Percentiles rank a stretch among this genome's conserved stretches.
Conservation (phyloP, 2,329 filamentous ascomycete genomes). For the Nothomitra cinnamomea region DNA sequence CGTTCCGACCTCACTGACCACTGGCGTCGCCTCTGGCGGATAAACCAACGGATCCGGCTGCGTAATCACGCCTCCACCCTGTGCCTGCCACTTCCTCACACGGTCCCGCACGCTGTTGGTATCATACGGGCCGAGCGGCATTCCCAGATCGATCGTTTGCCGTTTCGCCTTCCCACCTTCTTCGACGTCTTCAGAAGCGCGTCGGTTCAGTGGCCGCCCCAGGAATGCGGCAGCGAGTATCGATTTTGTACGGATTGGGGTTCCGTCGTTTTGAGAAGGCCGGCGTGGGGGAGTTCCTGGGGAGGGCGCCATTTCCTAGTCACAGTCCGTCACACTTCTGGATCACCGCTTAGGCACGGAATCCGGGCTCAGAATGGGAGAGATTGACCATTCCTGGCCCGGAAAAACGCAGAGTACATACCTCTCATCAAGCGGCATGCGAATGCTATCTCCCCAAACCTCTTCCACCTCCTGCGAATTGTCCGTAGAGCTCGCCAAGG, state of each 20-base stretch:
- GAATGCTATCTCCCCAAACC: background rate
- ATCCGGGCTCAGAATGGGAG: background rate
- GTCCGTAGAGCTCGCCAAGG: background rate
- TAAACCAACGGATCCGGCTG: constrained; percentile 28
- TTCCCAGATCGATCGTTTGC: background rate
- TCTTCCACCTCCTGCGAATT: background rate
- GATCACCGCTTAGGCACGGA: background rate
- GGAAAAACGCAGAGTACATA: background rate
- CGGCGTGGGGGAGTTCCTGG: background rate
- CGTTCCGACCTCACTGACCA: constrained; percentile 41
- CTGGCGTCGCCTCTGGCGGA: constrained; percentile 41
- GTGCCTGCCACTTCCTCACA: constrained; percentile 71
- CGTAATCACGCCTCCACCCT: constrained; percentile 44
- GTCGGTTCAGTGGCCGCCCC: background rate
- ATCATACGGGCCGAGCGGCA: constrained; percentile 18
- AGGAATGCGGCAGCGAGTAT: background rate
- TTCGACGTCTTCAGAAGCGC: background rate
- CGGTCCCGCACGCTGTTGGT: constrained; percentile 56
- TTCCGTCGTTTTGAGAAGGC: background rate
- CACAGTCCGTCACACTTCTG: background rate
- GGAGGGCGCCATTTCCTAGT: constrained; percentile 1
- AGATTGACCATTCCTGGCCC: background rate
- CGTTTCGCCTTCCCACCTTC: background rate
- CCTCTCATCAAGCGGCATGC: background rate
- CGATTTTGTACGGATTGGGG: background rate